Conservation (phyloP, 441 rosid genomes). For the Pelargonium citronellum region DNA sequence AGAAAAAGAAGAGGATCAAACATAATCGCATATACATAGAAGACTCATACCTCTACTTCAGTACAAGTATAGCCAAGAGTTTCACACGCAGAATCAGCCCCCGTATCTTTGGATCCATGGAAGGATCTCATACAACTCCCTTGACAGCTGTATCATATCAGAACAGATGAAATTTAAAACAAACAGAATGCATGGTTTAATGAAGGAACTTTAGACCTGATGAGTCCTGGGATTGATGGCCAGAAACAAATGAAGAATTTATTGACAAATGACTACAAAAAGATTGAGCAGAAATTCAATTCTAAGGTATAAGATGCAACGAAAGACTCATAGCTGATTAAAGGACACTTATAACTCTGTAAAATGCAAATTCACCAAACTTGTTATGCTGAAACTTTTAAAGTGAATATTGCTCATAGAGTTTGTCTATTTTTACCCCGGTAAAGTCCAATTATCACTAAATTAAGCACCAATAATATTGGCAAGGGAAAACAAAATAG, state of each 20-base stretch:
- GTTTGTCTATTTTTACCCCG: too few relatives aligned
- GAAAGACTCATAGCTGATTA: too few relatives aligned
- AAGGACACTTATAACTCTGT: too few relatives aligned
- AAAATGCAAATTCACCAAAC: not conserved
- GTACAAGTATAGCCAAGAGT: slow-evolving; percentile 56
- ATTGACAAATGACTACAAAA: too few relatives aligned
- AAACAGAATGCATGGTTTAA: not conserved
- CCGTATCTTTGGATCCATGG: slow-evolving; percentile 59
- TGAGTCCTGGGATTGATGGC: not conserved
- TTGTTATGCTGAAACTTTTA: not conserved
- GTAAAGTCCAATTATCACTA: not conserved
- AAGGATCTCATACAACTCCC: slow-evolving; percentile 91
- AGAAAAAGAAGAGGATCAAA: slow-evolving; percentile 8
- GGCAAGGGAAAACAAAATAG: not conserved
- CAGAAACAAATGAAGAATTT: too few relatives aligned
- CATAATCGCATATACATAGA: slow-evolving; percentile 16
- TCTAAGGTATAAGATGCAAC: too few relatives aligned
- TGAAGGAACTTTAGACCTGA: not conserved
- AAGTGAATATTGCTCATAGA: not conserved
- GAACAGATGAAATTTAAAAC: not conserved
- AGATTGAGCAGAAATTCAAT: too few relatives aligned
- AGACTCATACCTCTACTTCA: slow-evolving; percentile 58
- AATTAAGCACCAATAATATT: not conserved
- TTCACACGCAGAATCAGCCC: slow-evolving; percentile 53
- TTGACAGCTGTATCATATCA: slow-evolving; percentile 59